A percentile compares a stretch with the other conserved stretches of the same genome.
Conservation (phyloP, 116 monocot genomes). For the Phalaenopsis hybrid region DNA sequence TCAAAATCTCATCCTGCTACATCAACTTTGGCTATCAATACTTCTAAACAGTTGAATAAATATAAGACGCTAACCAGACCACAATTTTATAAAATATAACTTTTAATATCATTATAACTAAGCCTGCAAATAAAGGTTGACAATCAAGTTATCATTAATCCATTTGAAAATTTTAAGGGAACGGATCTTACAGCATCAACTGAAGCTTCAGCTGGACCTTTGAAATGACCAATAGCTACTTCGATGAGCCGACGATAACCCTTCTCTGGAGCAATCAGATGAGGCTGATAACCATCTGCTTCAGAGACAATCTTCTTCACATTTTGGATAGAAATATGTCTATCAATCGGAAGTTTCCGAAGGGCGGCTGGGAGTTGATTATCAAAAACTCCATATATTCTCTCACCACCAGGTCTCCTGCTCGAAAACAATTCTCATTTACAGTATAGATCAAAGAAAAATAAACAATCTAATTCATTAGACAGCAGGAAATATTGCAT, state of each 20-base stretch:
- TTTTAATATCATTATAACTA: too few species aligned
- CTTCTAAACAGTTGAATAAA: too few species aligned
- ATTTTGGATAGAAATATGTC: conserved; percentile 45
- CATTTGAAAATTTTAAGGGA: too few species aligned
- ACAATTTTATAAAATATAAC: too few species aligned
- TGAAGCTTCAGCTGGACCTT: conserved; percentile 51
- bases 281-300: conserved; percentile 68
- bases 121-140: too few species aligned
- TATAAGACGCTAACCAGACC: too few species aligned
- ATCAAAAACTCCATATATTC: conserved; percentile 54
- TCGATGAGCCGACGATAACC: conserved; percentile 56
- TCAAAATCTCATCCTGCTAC: too few species aligned
- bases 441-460: not conserved
- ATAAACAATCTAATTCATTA: not conserved
- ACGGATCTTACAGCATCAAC: conserved; percentile 43
- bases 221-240: conserved; percentile 31
- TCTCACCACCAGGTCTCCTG: conserved; percentile 54
- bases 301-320: conserved; percentile 52
- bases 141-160: too few species aligned
- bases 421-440: not conserved
- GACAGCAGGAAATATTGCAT: not conserved
- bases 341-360: conserved; percentile 51
- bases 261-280: conserved; percentile 59
- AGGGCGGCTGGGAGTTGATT: conserved; percentile 49
- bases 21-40: too few species aligned